Conservation (phyloP, 1,284 basidiomycete genomes). For the Trametes pubescens region DNA sequence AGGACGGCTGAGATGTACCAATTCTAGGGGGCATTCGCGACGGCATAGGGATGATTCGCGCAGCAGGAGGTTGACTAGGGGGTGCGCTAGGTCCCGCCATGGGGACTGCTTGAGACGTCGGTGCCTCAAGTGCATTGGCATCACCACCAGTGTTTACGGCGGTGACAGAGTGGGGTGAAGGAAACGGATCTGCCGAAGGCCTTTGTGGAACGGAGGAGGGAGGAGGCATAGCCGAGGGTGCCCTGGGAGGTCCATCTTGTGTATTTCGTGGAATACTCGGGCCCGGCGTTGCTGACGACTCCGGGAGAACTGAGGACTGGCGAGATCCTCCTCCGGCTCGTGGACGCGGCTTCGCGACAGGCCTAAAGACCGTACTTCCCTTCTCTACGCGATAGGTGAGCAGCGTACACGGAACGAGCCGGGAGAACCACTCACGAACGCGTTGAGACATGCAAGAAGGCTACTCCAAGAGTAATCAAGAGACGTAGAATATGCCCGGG, state of each 20-base stretch:
- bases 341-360: conserved; percentile 62
- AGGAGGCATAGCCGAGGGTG: conserved; percentile 33
- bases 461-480: background rate
- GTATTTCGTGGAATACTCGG: background rate
- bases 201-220: conserved; percentile 33
- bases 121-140: background rate
- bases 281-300: conserved; percentile 23
- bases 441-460: conserved; percentile 68
- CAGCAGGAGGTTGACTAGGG: background rate
- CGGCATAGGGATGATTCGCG: conserved; percentile 6
- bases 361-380: conserved; percentile 72
- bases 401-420: background rate
- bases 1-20: conserved; percentile 14
- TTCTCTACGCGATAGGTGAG: conserved; percentile 59
- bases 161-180: background rate
- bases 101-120: background rate
- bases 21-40: conserved; percentile 26
- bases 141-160: background rate
- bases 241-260: conserved; percentile 11
- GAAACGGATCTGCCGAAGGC: background rate
- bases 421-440: conserved; percentile 65
- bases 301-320: conserved; percentile 49
- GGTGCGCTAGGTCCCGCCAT: background rate
- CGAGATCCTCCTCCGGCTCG: conserved; percentile 48
- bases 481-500: background rate